Evolutionary conservation across 2,329 filamentous ascomycete species (phyloP), one percentile per base, ranked within the genome.

Genomic region (Shiraia sp.): DNA sequence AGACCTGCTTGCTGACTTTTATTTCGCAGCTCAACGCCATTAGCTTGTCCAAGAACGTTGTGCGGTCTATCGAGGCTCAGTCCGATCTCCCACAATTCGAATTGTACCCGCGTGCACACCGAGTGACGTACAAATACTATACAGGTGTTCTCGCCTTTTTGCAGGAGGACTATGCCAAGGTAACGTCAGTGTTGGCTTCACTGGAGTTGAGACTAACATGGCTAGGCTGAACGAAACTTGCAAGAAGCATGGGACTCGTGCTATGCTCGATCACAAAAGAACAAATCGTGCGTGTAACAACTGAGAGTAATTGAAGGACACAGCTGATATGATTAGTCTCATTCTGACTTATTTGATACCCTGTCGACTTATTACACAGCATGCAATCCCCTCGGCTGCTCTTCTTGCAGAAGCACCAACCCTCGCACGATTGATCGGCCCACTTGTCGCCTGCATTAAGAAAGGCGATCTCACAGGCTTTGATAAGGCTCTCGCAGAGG

Each of bases 121-220:
- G 90, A 50, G 91, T 96, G 28, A 96, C 92, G 0, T 99, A 96
- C 74, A 92, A 90, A 64, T 99, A 96, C 72, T 97, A 96, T 65
- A 83, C 91, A 53, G 93, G 93, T 9, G 88, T 99, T 4, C 81
- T 99, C n/a, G 81, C 85, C 43, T 99, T 99, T 65, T 72, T 99
- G 4, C 91, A 97, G 49, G 95, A 99, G 66, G 90, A 96, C 63
- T 99, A 99, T 61, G 75, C 79, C 2, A 81, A 88, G 73, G 88
- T 89, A 62, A 30, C 71, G n/a, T 47, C 19, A n/a, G 7, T 25
- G 29, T n/a, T 13, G 2, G 3, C 10, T 10, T 10, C 10, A 10
- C 10, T 17, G 13, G 4, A 10, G 5, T 9, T 10, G n/a, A 6
- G 40, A 26, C 56, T 66, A 40, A 66, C 42, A 13, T 3, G 3